Evolutionary conservation across 768 basidiomycete genomes (phyloP), one percentile per base, ranked within the genome.

Genomic region (Xerocomus potaroensis): DNA sequence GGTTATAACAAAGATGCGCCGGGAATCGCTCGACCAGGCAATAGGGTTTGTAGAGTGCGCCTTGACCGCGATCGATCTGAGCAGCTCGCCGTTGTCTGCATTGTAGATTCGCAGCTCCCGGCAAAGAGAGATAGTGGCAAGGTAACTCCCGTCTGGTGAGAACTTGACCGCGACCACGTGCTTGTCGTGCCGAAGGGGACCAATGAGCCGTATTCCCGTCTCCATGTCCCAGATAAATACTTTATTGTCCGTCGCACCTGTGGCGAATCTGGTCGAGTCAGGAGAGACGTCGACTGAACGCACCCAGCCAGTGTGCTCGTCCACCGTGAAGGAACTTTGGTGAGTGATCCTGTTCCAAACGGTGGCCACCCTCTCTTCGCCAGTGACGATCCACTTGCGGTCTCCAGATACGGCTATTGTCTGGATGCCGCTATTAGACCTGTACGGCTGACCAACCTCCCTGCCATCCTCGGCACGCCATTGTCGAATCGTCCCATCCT

Each of bases 21-120:
- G 34, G 15, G 44, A 45, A 29, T 45, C 44, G 27, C 36, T 45
- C 10, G 44, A 45, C 44, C 44, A 45, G 29, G 44, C 44, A 8
- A 45, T 45, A 14, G 44, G 44, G 31, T 45, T 45, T 4, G 44
- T 45, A 16, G 44, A 45, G 15, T 45, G 44, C 21, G 44, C 14
- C 21, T 37, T 37, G 29, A 45, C n/a, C 6, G 27, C 16, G 3
- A 45, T 37, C 5, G 29, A 15, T 30, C 36, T 37, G 21, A 45
- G 44, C 21, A 38, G 19, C 19, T 47, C 38, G 32, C 45, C 45
- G 23, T 33, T 32, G 18, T 53, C 41, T 3, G 37, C 26, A 11
- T 43, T 36, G 34, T 53, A 55, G 41, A 55, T 44, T 9, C 51
- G 54, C 33, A 53, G 3, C 8, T 40, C 38, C 38, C 45, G 45